Percentiles rank a stretch among this genome's conserved stretches.
Conservation (phyloP, 805 yeast genomes). For the Kuraishia floccosa region DNA sequence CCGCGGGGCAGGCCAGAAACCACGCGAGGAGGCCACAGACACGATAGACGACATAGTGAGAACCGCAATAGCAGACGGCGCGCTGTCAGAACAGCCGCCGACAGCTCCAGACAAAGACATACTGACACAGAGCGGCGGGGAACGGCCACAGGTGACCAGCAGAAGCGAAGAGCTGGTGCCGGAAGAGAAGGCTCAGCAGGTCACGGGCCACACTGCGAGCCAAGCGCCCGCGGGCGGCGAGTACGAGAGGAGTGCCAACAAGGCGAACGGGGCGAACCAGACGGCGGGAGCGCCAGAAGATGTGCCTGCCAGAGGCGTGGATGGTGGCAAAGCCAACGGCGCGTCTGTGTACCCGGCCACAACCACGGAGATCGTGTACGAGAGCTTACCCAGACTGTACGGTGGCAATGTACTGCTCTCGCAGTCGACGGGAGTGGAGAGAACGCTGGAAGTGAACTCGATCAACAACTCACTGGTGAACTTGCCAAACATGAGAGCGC, state of each 20-base stretch:
- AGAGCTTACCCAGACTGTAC: conserved; percentile 8
- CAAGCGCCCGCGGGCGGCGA: neutral
- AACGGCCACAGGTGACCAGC: too few species aligned
- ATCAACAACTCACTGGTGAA: neutral
- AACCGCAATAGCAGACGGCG: neutral
- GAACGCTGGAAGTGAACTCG: conserved; percentile 1
- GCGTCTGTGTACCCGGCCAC: too few species aligned
- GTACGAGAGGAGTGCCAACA: neutral
- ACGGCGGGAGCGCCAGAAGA: too few species aligned
- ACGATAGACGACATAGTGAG: neutral
- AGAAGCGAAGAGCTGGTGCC: neutral
- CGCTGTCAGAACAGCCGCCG: too few species aligned
- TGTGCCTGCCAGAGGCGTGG: too few species aligned
- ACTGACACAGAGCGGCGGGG: neutral
- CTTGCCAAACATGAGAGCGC: neutral
- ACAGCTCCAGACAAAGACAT: too few species aligned
- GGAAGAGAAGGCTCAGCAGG: neutral
- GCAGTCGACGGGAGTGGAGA: conserved; percentile 16
- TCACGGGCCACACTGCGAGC: neutral
- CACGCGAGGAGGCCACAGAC: conserved; percentile 25
- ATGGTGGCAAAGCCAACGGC: too few species aligned
- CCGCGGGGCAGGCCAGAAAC: too few species aligned
- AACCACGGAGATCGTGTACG: too few species aligned
- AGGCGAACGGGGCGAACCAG: neutral
- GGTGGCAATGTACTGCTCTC: conserved; percentile 15